Conservation (phyloP, 108 stramenopile species). For the Cylindrotheca closterium region DNA sequence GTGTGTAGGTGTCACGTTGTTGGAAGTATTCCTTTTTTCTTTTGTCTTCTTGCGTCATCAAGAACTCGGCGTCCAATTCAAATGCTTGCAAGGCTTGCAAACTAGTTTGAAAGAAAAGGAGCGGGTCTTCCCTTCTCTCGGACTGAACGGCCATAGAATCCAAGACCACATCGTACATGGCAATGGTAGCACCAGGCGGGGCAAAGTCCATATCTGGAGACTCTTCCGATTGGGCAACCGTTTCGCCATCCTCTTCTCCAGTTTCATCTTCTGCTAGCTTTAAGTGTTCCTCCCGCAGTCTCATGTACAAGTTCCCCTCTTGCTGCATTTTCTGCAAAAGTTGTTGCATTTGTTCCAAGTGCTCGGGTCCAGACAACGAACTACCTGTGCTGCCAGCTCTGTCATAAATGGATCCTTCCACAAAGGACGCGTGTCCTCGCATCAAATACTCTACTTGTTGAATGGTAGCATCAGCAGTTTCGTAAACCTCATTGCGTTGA, state of each 20-base stretch:
- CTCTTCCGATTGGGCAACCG: constrained; percentile 27
- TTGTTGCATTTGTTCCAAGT: constrained; percentile 38
- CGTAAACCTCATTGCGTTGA: constrained; percentile 47
- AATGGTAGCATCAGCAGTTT: constrained; percentile 45
- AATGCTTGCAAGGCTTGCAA: constrained; percentile 6
- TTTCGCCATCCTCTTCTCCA: constrained; percentile 3
- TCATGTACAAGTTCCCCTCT: constrained; percentile 60
- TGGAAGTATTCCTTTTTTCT: constrained; percentile 16
- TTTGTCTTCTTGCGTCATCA: constrained; percentile 5
- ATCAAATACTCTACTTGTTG: constrained; percentile 62
- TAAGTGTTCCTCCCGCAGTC: constrained; percentile 41
- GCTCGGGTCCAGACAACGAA: constrained; percentile 24
- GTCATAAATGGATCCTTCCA: constrained; percentile 22
- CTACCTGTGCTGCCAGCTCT: constrained; percentile 19
- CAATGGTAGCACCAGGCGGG: constrained; percentile 54
- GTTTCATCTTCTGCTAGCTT: constrained; percentile 14
- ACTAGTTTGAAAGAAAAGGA: constrained; percentile 4
- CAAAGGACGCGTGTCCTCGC: constrained; percentile 41
- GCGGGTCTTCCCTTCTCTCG: constrained; percentile 5
- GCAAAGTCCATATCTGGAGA: constrained; percentile 35
- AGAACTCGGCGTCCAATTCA: constrained; percentile 28
- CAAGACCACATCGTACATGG: constrained; percentile 62
- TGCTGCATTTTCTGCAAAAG: constrained; percentile 48
- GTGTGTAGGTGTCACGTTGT: constrained; percentile 18
- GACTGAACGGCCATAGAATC: constrained; percentile 47